Percentiles rank a stretch among this genome's conserved stretches.
Evolutionary conservation across 106 monocot genomes (phyloP).

Genomic region (Triglochin maritima): DNA sequence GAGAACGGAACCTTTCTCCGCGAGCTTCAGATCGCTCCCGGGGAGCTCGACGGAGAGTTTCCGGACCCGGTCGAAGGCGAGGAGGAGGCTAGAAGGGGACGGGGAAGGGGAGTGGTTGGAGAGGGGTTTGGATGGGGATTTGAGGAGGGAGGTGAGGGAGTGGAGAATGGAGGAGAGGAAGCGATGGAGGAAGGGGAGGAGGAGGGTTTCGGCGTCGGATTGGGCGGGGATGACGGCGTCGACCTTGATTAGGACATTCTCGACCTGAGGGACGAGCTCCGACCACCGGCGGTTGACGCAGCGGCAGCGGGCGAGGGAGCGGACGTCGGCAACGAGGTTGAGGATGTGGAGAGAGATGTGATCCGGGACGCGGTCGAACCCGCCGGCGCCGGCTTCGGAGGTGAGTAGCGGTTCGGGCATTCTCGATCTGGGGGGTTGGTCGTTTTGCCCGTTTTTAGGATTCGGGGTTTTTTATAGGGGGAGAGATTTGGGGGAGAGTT

Average conservation of each 20-base stretch:
- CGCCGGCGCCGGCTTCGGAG: background rate
- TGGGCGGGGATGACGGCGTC: constrained; percentile 3
- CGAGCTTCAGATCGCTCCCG: constrained; percentile 4
- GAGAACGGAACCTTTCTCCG: constrained; percentile 9
- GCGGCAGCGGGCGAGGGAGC: constrained; percentile 14
- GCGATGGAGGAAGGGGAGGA: background rate
- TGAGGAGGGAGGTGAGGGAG: background rate
- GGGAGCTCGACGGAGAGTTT: constrained; percentile 12
- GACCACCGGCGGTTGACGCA: constrained; percentile 6
- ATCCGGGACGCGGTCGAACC: constrained; percentile 5
- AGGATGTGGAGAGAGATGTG: constrained; percentile 6
- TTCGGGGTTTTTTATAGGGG: background rate
- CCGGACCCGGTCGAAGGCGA: constrained; percentile 6
- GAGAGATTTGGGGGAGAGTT: background rate
- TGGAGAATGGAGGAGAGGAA: background rate
- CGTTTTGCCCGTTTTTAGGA: background rate
- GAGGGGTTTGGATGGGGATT: background rate
- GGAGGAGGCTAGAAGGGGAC: constrained; percentile 4
- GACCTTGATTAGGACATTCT: constrained; percentile 1
- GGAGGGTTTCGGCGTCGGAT: background rate
- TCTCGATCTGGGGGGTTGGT: background rate
- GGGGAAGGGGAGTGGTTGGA: background rate
- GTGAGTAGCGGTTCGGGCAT: background rate
- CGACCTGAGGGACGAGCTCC: background rate
- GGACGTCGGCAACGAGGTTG: constrained; percentile 7